These are phyloP conservation scores for Aureoboletus auriporus DNA, from an alignment of 768 basidiomycete species.

Conservation along the genomic window DNA sequence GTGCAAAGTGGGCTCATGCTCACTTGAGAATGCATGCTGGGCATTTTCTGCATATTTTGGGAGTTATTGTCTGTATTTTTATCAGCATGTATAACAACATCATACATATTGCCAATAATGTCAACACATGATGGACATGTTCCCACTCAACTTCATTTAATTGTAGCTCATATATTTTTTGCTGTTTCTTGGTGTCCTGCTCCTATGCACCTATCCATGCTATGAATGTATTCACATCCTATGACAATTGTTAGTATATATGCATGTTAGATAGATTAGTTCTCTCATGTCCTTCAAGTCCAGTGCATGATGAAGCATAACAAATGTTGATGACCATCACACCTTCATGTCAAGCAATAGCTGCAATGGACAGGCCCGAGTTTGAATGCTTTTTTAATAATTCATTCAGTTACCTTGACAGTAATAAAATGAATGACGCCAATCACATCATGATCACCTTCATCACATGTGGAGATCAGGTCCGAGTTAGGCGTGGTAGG, in stretches of 20 bases:
- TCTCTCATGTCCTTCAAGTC: neutral
- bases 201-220: neutral
- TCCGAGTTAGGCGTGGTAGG: too few relatives aligned
- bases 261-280: neutral
- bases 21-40: too few relatives aligned
- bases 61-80: too few relatives aligned
- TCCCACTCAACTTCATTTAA: neutral
- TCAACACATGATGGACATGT: neutral
- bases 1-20: too few relatives aligned
- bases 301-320: neutral
- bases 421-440: too few relatives aligned
- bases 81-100: neutral
- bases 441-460: too few relatives aligned
- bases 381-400: too few relatives aligned
- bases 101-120: neutral
- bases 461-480: too few relatives aligned
- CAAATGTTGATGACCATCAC: neutral
- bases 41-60: too few relatives aligned
- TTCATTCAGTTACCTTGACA: too few relatives aligned
- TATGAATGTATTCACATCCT: neutral
- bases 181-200: neutral
- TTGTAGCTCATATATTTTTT: neutral
- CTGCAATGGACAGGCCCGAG: neutral
- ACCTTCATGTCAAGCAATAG: neutral
- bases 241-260: neutral